Evolutionary conservation across 768 basidiomycete genomes (phyloP).

Genomic region (Mycena galericulata): DNA sequence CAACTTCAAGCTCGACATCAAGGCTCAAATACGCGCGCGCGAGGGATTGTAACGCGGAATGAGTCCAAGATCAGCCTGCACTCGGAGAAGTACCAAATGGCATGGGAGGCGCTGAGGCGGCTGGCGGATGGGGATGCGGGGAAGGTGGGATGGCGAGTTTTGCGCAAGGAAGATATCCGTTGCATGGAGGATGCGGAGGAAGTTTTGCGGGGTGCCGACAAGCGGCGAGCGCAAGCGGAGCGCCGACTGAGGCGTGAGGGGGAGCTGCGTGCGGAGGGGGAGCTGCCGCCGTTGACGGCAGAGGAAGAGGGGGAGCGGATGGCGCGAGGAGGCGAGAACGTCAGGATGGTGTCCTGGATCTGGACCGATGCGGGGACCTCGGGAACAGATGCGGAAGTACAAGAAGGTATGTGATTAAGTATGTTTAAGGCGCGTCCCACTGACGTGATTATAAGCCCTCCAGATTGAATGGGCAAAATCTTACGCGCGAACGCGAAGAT

Average conservation of each 20-base stretch:
- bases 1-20: constrained; percentile 12
- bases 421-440: neutral
- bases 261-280: neutral
- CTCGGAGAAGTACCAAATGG: constrained; percentile 30
- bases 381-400: constrained; percentile 5
- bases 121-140: neutral
- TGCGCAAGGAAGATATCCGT: constrained; percentile 15
- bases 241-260: neutral
- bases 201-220: neutral
- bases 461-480: constrained; percentile 32
- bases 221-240: neutral
- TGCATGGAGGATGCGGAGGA: constrained; percentile 23
- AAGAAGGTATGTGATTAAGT: neutral
- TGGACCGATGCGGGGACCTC: constrained; percentile 14
- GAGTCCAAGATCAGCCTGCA: constrained; percentile 22
- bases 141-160: neutral
- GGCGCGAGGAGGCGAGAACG: neutral
- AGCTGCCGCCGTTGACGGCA: neutral
- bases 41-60: constrained; percentile 1
- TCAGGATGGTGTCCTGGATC: constrained; percentile 18
- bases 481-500: constrained; percentile 3
- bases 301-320: neutral
- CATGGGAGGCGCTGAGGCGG: constrained; percentile 11
- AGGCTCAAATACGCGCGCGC: constrained; percentile 16
- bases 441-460: constrained; percentile 7